Evolutionary conservation across 2,329 filamentous ascomycete genomes (phyloP), one percentile per base, ranked within the genome.

Genomic region (Trichoderma pleuroti): DNA sequence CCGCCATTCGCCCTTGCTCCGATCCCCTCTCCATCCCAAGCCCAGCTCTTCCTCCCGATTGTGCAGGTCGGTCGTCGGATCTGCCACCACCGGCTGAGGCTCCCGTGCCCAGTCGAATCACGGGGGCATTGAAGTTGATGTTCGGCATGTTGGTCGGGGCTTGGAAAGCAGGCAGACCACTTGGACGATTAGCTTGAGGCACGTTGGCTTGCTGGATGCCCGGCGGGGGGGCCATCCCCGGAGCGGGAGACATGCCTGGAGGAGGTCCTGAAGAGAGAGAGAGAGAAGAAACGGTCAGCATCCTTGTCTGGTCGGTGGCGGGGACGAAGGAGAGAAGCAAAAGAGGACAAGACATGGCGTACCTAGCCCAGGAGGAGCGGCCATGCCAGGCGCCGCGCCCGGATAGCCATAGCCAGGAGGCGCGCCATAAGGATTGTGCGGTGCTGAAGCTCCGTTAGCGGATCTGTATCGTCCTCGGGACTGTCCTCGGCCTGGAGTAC

Each of bases 71-170:
- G 11, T 74, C 74, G 26, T 88, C 86, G 73, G 68, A 68, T 61
- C 81, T 83, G 21, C 85, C 83, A 26, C 80, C 30, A 76, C 80
- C 77, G 12, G 81, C 79, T 30, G 90, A 84, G 77, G 93, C 93
- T n/a, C 87, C 88, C 14, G 94, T 95, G 54, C 95, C 96, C 59
- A 99, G 87, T 69, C 96, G 92, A 78, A 99, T 98, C 72, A 98
- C 94, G 70, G 95, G 94, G 42, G 96, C 96, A 77, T 93, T 97
- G 85, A 98, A 97, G 84, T 99, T 98, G 85, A 99, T 97, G 80
- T 97, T 97, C 65, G 95, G 94, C 87, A 98, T 93, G 79, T 96
- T 97, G 64, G 92, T 86, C 11, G 95, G 94, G 62, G 93, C 90
- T 84, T 97, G 93, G 82, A 97, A 98, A 81, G 90, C 93, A 71